Evolutionary conservation across 1,284 basidiomycete genomes (phyloP).

Genomic region (Ceratorhiza oryzae-sativae): DNA sequence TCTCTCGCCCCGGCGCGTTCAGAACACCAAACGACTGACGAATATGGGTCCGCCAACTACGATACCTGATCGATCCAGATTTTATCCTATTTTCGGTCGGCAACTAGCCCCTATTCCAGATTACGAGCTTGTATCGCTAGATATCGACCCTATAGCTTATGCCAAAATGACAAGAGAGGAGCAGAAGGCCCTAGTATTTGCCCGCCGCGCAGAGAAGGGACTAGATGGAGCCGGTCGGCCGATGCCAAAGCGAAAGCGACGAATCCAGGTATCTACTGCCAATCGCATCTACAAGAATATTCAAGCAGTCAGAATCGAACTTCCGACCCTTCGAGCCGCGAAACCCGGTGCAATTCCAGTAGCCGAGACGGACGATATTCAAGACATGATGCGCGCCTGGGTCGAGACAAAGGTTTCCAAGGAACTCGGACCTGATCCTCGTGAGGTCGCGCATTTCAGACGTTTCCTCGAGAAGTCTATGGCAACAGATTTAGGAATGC

Average conservation of each 20-base stretch:
- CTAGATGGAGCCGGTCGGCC: constrained; percentile 30
- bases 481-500: constrained; percentile 62
- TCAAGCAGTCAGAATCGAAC: constrained; percentile 49
- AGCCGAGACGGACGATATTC: constrained; percentile 70
- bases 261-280: constrained; percentile 1
- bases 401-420: constrained; percentile 64
- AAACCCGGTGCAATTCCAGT: constrained; percentile 58
- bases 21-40: constrained; percentile 1
- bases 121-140: constrained; percentile 27
- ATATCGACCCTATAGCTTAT: constrained; percentile 41
- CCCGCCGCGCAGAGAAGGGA: constrained; percentile 9
- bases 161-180: constrained; percentile 4
- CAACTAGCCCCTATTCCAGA: constrained; percentile 28
- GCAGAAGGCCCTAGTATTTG: constrained; percentile 8
- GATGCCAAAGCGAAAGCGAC: constrained; percentile 27
- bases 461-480: constrained; percentile 73
- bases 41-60: constrained; percentile 36
- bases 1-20: constrained; percentile 16
- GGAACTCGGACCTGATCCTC: constrained; percentile 61
- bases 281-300: constrained; percentile 38
- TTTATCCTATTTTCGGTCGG: constrained; percentile 24
- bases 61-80: constrained; percentile 25
- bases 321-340: constrained; percentile 59
- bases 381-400: constrained; percentile 74
- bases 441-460: constrained; percentile 74